Evolutionary conservation across 192 early-diverging fungal genomes (phyloP).

Genomic region (Podochytrium sp.): DNA sequence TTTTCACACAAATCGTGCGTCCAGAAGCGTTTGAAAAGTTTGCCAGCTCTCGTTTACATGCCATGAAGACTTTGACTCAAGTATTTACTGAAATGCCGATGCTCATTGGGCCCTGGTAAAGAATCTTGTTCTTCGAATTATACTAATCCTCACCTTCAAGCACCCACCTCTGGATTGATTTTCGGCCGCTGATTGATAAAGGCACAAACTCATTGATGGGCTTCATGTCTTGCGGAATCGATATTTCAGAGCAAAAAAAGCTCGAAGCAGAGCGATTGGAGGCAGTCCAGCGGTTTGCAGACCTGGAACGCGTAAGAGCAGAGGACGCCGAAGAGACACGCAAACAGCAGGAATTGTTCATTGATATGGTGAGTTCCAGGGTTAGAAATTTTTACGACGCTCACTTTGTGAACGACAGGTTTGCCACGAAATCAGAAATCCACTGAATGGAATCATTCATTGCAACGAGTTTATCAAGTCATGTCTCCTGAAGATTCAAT

Average conservation of each 20-base stretch:
- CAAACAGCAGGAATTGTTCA: background rate
- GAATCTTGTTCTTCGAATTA: too few relatives aligned
- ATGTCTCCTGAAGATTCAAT: conserved; percentile 17
- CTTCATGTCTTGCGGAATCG: background rate
- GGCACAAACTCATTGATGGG: background rate
- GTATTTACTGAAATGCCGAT: background rate
- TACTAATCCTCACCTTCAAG: too few relatives aligned
- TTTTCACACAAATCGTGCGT: background rate
- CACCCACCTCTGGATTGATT: background rate
- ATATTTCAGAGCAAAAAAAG: background rate
- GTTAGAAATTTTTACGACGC: background rate
- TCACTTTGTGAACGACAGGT: too few relatives aligned
- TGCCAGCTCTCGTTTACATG: background rate
- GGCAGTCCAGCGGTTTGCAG: background rate
- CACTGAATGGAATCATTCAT: conserved; percentile 31
- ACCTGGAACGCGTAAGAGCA: background rate
- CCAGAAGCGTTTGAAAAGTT: background rate
- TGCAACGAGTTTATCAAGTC: conserved; percentile 35
- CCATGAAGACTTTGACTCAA: background rate
- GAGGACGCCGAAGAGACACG: conserved; percentile 2
- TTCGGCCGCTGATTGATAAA: background rate
- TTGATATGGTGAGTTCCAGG: conserved; percentile 2
- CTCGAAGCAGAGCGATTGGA: background rate
- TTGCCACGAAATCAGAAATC: conserved; percentile 46
- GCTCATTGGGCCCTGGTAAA: background rate